phyloP scores from a whole-genome alignment of 495 filamentous ascomycete species.

The Lasiosphaeriaceae sp. region DNA sequence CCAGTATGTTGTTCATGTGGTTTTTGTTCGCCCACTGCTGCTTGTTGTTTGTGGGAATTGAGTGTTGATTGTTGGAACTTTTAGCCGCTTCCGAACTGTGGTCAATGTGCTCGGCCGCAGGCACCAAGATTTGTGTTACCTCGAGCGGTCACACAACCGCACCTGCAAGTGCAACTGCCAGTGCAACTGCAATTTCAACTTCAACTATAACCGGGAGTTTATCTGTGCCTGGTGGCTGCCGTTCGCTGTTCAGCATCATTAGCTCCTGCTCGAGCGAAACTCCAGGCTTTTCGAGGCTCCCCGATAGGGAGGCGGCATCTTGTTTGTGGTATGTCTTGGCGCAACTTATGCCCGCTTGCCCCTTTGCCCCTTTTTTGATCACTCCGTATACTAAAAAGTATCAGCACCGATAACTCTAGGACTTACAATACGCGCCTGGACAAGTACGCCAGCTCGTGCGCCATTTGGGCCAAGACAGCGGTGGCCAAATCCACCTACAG shows the following conservation, averaged over 20 bases:
- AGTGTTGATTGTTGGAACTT: too few species aligned
- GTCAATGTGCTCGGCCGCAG: background rate
- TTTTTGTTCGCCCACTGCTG: background rate
- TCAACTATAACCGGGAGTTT: background rate
- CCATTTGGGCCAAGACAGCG: background rate
- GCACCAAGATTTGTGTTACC: background rate
- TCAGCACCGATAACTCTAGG: background rate
- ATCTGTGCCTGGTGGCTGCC: constrained; percentile 16
- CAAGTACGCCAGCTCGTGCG: background rate
- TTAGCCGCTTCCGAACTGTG: background rate
- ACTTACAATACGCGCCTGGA: background rate
- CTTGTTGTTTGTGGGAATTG: background rate
- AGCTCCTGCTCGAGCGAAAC: constrained; percentile 7
- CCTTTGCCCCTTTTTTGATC: background rate
- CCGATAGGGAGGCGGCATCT: background rate
- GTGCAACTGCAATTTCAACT: too few species aligned
- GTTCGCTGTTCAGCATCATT: constrained; percentile 12
- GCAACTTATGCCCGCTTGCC: too few species aligned
- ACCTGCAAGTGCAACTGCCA: too few species aligned
- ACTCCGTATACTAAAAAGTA: too few species aligned
- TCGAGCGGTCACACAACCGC: background rate
- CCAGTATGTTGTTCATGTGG: constrained; percentile 1
- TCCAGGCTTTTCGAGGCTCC: background rate
- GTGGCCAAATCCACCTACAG: background rate
- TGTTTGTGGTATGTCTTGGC: constrained; percentile 19